Evolutionary conservation across 768 basidiomycete species (phyloP).

Genomic region (Austroboletus festivus): DNA sequence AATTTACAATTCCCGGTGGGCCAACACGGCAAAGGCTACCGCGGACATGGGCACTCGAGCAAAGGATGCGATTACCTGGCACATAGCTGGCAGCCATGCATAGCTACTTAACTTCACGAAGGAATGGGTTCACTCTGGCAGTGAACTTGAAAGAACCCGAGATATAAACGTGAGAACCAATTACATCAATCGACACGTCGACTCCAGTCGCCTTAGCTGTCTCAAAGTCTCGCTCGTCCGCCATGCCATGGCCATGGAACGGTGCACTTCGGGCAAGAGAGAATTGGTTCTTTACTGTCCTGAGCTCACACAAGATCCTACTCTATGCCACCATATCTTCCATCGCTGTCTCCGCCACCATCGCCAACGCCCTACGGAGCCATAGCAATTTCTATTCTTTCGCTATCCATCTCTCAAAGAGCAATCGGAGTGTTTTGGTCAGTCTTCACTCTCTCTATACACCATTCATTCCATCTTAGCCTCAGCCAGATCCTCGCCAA

Average conservation of each 20-base stretch:
- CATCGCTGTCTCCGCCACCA: constrained; percentile 64
- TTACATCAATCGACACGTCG: constrained; percentile 11
- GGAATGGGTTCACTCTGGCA: too few species aligned
- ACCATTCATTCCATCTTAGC: constrained; percentile 2
- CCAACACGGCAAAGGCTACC: too few species aligned
- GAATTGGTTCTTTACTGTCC: constrained; percentile 44
- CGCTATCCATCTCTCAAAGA: constrained; percentile 88
- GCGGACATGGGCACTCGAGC: too few species aligned
- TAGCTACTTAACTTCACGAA: too few species aligned
- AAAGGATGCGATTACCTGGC: too few species aligned
- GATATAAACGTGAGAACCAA: constrained; percentile 14
- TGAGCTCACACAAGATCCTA: constrained; percentile 62
- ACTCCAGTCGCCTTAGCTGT: not conserved
- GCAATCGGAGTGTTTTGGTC: constrained; percentile 90
- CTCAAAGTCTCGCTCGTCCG: not conserved
- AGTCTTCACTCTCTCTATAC: constrained; percentile 21
- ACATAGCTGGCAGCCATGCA: too few species aligned
- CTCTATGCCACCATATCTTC: constrained; percentile 69
- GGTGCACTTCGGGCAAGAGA: constrained; percentile 50
- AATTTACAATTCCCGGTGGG: too few species aligned
- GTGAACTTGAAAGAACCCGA: not conserved
- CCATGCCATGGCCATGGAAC: constrained; percentile 55
- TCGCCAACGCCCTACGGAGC: constrained; percentile 75
- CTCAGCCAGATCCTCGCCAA: constrained; percentile 78
- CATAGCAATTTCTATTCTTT: constrained; percentile 94